These are phyloP conservation scores for Eucalyptus lansdowneana DNA, from an alignment of 345 rosid species.

Conservation along the genomic window DNA sequence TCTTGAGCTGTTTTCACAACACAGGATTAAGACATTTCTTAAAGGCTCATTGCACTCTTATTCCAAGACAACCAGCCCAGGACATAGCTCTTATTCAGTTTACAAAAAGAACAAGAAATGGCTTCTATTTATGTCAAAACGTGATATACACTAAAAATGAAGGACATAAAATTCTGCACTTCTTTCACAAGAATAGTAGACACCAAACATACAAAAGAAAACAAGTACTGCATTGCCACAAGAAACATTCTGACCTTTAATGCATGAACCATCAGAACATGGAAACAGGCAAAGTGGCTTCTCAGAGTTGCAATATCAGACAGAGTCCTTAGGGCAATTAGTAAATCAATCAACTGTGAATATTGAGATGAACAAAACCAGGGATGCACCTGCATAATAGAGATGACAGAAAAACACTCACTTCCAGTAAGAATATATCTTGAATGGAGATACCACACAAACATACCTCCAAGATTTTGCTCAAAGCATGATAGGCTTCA, in stretches of 20 bases:
- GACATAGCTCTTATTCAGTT: neutral
- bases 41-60: neutral
- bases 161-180: neutral
- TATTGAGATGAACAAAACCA: too few species aligned
- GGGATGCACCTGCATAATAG: too few species aligned
- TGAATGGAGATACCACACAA: too few species aligned
- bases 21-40: neutral
- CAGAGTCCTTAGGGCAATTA: too few species aligned
- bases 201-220: neutral
- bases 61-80: neutral
- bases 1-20: neutral
- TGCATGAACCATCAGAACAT: conserved; percentile 44
- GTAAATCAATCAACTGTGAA: too few species aligned
- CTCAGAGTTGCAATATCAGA: too few species aligned
- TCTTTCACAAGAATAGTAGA: neutral
- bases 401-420: too few species aligned
- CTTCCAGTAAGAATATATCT: too few species aligned
- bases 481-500: too few species aligned
- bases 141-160: neutral
- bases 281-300: conserved; percentile 19
- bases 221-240: neutral
- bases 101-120: neutral
- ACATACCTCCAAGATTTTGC: too few species aligned
- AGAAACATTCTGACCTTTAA: conserved; percentile 22
- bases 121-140: neutral